Evolutionary conservation across 441 rosid species (phyloP).

Genomic region (Omphalea diandra): DNA sequence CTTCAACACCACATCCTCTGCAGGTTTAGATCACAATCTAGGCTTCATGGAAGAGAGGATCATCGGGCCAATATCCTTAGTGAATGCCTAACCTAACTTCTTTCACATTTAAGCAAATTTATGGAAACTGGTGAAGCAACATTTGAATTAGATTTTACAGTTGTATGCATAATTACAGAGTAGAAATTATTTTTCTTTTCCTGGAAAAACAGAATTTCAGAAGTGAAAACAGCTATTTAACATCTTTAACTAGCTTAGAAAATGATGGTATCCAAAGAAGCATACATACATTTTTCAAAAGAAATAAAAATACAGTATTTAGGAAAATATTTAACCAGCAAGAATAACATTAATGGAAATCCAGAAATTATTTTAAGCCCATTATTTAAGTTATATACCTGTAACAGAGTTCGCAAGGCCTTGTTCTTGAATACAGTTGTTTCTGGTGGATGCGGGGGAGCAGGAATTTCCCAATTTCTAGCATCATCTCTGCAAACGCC

Average conservation of each 20-base stretch:
- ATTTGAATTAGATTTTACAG: neutral
- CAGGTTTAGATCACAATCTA: neutral
- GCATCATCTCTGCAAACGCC: conserved; percentile 84
- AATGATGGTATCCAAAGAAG: conserved; percentile 4
- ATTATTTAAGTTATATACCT: conserved; percentile 43
- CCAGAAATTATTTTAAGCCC: conserved; percentile 14
- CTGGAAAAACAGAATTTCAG: conserved; percentile 1
- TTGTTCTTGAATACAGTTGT: conserved; percentile 70
- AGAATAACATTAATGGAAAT: conserved; percentile 3
- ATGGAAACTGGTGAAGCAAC: conserved; percentile 6
- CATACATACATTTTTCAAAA: neutral
- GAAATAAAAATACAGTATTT: too few relatives aligned
- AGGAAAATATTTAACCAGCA: conserved; percentile 13
- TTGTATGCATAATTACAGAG: neutral
- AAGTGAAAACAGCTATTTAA: conserved; percentile 5
- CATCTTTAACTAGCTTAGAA: neutral
- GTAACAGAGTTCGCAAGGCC: conserved; percentile 78
- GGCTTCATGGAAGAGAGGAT: neutral
- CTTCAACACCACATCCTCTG: neutral
- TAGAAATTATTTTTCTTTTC: neutral
- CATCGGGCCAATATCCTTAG: neutral
- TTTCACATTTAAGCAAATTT: neutral
- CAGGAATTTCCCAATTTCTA: conserved; percentile 82
- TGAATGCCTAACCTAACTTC: neutral
- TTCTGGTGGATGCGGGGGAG: conserved; percentile 75